Percentiles rank a stretch among this genome's conserved stretches.
These are phyloP conservation scores for Candida ipomoeae DNA, from an alignment of 805 yeast species.

Conservation along the genomic window DNA sequence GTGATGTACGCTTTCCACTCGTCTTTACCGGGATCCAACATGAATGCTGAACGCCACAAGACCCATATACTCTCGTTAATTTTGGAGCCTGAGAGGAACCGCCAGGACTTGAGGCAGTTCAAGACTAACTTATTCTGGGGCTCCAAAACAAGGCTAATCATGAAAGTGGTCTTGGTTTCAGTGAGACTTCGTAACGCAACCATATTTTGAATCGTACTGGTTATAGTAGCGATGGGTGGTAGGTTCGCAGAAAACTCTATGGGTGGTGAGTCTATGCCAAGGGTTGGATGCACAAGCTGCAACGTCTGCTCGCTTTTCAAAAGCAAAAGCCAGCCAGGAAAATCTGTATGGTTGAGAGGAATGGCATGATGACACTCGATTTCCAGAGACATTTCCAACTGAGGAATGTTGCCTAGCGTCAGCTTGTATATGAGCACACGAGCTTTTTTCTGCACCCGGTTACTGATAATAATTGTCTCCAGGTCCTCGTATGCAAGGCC, in stretches of 20 bases:
- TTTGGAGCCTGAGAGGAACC: slow-evolving; percentile 53
- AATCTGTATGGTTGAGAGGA: slow-evolving; percentile 29
- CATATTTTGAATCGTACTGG: slow-evolving; percentile 27
- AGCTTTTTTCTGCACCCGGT: slow-evolving; percentile 38
- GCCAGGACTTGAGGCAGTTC: slow-evolving; percentile 47
- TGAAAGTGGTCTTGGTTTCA: slow-evolving; percentile 18
- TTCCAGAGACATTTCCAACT: slow-evolving; percentile 16
- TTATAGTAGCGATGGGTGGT: slow-evolving; percentile 21
- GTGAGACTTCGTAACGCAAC: slow-evolving; percentile 23
- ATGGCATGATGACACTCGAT: slow-evolving; percentile 24
- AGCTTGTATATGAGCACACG: slow-evolving; percentile 49
- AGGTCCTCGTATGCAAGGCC: slow-evolving; percentile 46
- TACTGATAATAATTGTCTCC: slow-evolving; percentile 59
- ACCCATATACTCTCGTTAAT: slow-evolving; percentile 57
- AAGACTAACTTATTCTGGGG: slow-evolving; percentile 45
- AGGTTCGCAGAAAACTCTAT: slow-evolving; percentile 16
- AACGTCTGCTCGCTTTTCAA: slow-evolving; percentile 34
- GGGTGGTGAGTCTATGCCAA: slow-evolving; percentile 42
- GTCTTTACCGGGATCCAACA: slow-evolving; percentile 35
- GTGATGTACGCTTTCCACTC: slow-evolving; percentile 62
- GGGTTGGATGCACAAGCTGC: slow-evolving; percentile 52
- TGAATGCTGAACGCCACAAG: slow-evolving; percentile 56
- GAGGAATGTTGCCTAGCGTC: slow-evolving; percentile 28
- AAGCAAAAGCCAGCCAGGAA: slow-evolving; percentile 45
- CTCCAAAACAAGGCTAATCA: slow-evolving; percentile 34